Percentiles rank a stretch among this genome's conserved stretches.
Conservation (phyloP, 225 moss, liverwort and hornwort species). For the Bryoerythrophyllum caledonicum region DNA sequence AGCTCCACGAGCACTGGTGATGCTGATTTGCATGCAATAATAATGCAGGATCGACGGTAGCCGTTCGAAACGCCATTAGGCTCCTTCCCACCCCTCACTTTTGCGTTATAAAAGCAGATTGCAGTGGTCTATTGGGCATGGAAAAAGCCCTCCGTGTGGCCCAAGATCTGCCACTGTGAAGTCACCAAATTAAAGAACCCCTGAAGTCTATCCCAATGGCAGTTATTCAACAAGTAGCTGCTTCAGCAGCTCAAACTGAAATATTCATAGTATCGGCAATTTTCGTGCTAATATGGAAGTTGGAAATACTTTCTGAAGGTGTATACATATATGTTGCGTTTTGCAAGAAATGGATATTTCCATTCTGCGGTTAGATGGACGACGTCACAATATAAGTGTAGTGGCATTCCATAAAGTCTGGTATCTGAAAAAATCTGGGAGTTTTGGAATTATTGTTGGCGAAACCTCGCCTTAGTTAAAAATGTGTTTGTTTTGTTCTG, state of each 20-base stretch:
- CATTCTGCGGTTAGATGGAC: background rate
- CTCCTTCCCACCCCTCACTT: background rate
- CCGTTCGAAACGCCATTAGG: background rate
- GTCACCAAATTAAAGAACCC: background rate
- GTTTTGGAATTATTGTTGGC: no score
- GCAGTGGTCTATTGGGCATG: constrained; percentile 3
- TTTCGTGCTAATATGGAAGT: no score
- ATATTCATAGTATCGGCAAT: no score
- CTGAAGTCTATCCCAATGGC: background rate
- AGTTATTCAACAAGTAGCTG: background rate
- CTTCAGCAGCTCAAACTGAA: background rate
- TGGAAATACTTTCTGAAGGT: no score
- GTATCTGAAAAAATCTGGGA: no score
- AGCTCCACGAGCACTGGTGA: background rate
- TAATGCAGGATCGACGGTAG: background rate
- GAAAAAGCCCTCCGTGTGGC: background rate
- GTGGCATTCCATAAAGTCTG: no score
- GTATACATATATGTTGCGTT: no score
- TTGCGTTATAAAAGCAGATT: background rate
- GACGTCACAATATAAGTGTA: no score
- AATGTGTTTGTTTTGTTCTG: background rate
- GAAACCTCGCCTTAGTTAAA: no score
- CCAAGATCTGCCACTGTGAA: background rate
- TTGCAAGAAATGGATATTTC: no score
- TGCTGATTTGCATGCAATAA: background rate